phyloP scores from a whole-genome alignment of 768 basidiomycete species.

The Sporobolomyces phaffii region DNA sequence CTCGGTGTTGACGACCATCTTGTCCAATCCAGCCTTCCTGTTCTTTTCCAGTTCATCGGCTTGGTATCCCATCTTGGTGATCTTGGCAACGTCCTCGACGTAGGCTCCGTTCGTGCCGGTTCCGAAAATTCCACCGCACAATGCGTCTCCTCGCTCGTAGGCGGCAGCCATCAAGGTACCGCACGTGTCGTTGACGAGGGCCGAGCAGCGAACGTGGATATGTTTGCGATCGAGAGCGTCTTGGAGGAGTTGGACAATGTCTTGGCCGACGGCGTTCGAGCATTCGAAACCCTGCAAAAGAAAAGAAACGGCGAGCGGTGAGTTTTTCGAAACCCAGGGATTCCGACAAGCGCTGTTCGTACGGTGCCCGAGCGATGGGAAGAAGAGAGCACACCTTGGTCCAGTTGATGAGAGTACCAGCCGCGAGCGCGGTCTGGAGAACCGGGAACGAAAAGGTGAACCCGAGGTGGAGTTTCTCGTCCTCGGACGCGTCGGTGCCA shows the following conservation, averaged over 20 bases:
- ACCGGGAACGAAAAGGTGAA: slow-evolving; percentile 83
- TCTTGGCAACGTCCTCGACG: slow-evolving; percentile 76
- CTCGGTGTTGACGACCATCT: slow-evolving; percentile 95
- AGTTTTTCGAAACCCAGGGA: no score
- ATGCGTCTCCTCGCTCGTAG: slow-evolving; percentile 84
- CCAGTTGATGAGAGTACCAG: slow-evolving; percentile 76
- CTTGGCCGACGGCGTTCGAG: slow-evolving; percentile 79
- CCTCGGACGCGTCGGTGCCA: slow-evolving; percentile 46
- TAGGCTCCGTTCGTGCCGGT: slow-evolving; percentile 99
- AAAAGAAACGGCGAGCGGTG: no score
- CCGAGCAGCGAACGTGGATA: slow-evolving; percentile 82
- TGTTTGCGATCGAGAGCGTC: slow-evolving; percentile 87
- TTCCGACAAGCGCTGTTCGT: no score
- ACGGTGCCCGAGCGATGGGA: no score
- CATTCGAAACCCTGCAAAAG: slow-evolving; percentile 80
- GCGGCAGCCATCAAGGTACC: slow-evolving; percentile 88
- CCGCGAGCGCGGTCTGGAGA: slow-evolving; percentile 85
- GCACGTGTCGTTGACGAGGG: slow-evolving; percentile 93
- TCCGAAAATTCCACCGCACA: slow-evolving; percentile 84
- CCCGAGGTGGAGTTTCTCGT: slow-evolving; percentile 60
- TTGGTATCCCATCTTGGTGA: slow-evolving; percentile 63
- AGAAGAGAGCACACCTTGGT: no score
- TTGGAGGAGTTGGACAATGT: slow-evolving; percentile 81
- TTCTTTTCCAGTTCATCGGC: slow-evolving; percentile 51
- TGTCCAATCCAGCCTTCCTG: slow-evolving; percentile 46